phyloP scores from a whole-genome alignment of 345 rosid species.

The Aethionema arabicum region DNA sequence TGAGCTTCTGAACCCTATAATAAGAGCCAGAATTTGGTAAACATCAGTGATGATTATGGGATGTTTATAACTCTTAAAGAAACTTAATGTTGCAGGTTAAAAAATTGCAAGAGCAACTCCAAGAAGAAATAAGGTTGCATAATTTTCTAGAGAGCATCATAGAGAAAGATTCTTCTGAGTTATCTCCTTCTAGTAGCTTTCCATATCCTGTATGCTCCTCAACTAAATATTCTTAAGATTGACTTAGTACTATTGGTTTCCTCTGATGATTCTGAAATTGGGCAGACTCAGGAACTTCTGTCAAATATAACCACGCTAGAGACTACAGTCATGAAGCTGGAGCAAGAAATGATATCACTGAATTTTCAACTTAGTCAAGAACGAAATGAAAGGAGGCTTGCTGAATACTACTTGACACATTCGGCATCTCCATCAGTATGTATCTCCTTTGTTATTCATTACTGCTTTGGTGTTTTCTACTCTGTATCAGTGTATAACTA shows the following conservation, averaged over 20 bases:
- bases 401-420: constrained; percentile 70
- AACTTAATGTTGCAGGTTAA: constrained; percentile 53
- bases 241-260: neutral
- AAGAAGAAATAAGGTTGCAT: constrained; percentile 69
- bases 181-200: constrained; percentile 47
- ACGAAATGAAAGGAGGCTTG: constrained; percentile 77
- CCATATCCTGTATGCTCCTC: constrained; percentile 54
- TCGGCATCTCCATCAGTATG: constrained; percentile 52
- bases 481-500: constrained; percentile 28
- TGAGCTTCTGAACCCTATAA: constrained; percentile 42
- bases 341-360: constrained; percentile 74
- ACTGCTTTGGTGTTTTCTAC: neutral
- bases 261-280: constrained; percentile 28
- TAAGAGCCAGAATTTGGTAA: neutral
- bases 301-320: constrained; percentile 66
- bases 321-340: constrained; percentile 67
- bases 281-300: constrained; percentile 73
- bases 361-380: constrained; percentile 95
- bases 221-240: constrained; percentile 15
- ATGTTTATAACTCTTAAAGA: constrained; percentile 10
- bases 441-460: constrained; percentile 19
- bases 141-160: constrained; percentile 53
- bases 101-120: constrained; percentile 64
- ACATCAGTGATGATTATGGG: neutral
- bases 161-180: constrained; percentile 51